phyloP scores from a whole-genome alignment of 2,329 filamentous ascomycete species.

The Plenodomus tracheiphilus region DNA sequence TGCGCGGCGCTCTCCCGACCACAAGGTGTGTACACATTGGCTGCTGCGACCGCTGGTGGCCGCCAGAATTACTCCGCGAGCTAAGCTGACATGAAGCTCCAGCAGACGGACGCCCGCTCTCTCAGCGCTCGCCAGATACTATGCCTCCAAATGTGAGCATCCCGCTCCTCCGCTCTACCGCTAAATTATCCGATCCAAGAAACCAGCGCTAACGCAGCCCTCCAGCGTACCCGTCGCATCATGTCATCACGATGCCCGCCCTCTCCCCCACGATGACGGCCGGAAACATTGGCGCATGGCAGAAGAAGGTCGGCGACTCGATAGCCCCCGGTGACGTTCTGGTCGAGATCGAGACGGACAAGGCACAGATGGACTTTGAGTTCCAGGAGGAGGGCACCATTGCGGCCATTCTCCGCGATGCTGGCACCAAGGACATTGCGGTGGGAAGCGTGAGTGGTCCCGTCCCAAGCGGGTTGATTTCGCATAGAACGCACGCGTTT shows the following conservation, averaged over 20 bases:
- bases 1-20: slow-evolving; percentile 51
- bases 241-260: slow-evolving; percentile 95
- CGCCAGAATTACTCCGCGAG: slow-evolving; percentile 1
- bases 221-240: slow-evolving; percentile 91
- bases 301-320: slow-evolving; percentile 91
- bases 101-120: slow-evolving; percentile 55
- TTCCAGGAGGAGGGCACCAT: slow-evolving; percentile 97
- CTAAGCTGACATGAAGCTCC: slow-evolving; percentile 31
- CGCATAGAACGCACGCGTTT: background rate
- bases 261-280: slow-evolving; percentile 97
- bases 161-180: background rate
- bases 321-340: slow-evolving; percentile 92
- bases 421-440: slow-evolving; percentile 89
- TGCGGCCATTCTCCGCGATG: slow-evolving; percentile 90
- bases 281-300: slow-evolving; percentile 95
- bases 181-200: slow-evolving; percentile 1
- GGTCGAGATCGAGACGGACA: slow-evolving; percentile 98
- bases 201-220: slow-evolving; percentile 35
- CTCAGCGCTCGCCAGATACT: slow-evolving; percentile 65
- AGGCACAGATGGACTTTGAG: slow-evolving; percentile 99
- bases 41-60: slow-evolving; percentile 36
- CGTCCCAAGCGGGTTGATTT: background rate
- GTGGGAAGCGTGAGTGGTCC: slow-evolving; percentile 77
- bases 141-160: slow-evolving; percentile 68
- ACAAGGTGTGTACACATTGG: slow-evolving; percentile 36